Evolutionary conservation across 2,329 filamentous ascomycete genomes (phyloP).

Genomic region (Penicillium nordicum): DNA sequence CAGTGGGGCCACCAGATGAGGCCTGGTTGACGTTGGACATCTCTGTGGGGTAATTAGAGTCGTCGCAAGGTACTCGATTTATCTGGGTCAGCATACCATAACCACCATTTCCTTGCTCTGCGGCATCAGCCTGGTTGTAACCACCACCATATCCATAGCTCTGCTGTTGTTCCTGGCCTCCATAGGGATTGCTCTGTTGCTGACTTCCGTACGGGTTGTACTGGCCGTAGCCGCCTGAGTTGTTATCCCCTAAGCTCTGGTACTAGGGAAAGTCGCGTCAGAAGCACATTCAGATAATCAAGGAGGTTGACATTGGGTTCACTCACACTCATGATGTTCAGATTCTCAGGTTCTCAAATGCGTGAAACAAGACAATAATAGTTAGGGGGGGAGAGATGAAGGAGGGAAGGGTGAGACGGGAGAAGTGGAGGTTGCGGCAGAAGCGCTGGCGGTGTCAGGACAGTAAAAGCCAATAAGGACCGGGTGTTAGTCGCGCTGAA

Average conservation of each 20-base stretch:
- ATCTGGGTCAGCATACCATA: slow-evolving; percentile 32
- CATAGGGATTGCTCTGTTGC: slow-evolving; percentile 29
- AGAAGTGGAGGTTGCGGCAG: slow-evolving; percentile 18
- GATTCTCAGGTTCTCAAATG: neutral
- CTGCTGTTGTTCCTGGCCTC: slow-evolving; percentile 26
- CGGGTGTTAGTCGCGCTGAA: slow-evolving; percentile 9
- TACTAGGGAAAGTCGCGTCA: slow-evolving; percentile 22
- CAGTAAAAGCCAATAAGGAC: slow-evolving; percentile 5
- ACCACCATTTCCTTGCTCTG: slow-evolving; percentile 34
- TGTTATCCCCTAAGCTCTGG: slow-evolving; percentile 29
- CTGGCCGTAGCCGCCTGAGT: slow-evolving; percentile 48
- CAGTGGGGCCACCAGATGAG: slow-evolving; percentile 59
- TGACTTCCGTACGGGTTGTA: slow-evolving; percentile 53
- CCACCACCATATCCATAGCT: slow-evolving; percentile 25
- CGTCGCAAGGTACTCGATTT: slow-evolving; percentile 10
- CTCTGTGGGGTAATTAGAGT: slow-evolving; percentile 31
- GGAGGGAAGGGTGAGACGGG: slow-evolving; percentile 24
- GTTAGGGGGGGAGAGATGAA: slow-evolving; percentile 5
- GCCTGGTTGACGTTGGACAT: slow-evolving; percentile 37
- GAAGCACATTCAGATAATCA: neutral
- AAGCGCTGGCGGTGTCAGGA: slow-evolving; percentile 20
- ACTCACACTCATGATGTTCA: slow-evolving; percentile 51
- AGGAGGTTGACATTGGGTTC: slow-evolving; percentile 25
- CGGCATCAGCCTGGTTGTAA: slow-evolving; percentile 29
- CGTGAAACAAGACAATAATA: neutral